Evolutionary conservation across 2,329 filamentous ascomycete genomes (phyloP), one percentile per base, ranked within the genome.

Genomic region (Chrysoporthe puriensis): DNA sequence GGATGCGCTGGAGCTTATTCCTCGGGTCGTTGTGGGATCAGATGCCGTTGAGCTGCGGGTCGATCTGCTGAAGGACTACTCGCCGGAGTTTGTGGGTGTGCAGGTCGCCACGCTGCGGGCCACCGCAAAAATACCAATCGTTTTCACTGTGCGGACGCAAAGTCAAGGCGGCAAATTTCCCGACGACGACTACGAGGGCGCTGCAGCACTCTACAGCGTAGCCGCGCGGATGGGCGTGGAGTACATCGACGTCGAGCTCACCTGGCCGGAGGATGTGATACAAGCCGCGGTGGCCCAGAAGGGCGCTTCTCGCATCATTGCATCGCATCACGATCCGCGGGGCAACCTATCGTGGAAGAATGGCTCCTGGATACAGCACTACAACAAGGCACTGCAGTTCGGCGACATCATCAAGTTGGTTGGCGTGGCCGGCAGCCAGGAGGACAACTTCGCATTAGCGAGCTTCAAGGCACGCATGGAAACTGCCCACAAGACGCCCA

Each of bases 331-430:
- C 77, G 96, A 99, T 76, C 92, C 94, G 0, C 81, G 86, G 66
- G 91, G 91, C 9, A 83, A 85, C 32, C 83, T 98, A 21, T 95
- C 92, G 1, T 99, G 96, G 96, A 89, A 85, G 71, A 94, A 96
- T 73, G 93, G 92, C n/a, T 93, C 92, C 0, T 99, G 96, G 95
- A 89, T 96, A 66, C 86, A 90, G 40, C 90, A 89, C 79, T 98
- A 97, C 83, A 97, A 97, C 79, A 89, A 89, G 74, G 95, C 95
- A 18, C 82, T 97, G 16, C 91, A 96, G 76, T 92, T 93, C 74
- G 96, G 95, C 60, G 94, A 98, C 75, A 85, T 98, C 67, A 93
- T 99, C 81, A 99, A 99, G 81, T 88, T 99, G 50, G 90, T 98
- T 7, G 96, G 96, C 52, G 84, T 91, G 66, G 95, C 95, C 1